Percentiles rank a stretch among this genome's conserved stretches.
Evolutionary conservation across 2,329 filamentous ascomycete species (phyloP).

Genomic region (Macroventuria anomochaeta): DNA sequence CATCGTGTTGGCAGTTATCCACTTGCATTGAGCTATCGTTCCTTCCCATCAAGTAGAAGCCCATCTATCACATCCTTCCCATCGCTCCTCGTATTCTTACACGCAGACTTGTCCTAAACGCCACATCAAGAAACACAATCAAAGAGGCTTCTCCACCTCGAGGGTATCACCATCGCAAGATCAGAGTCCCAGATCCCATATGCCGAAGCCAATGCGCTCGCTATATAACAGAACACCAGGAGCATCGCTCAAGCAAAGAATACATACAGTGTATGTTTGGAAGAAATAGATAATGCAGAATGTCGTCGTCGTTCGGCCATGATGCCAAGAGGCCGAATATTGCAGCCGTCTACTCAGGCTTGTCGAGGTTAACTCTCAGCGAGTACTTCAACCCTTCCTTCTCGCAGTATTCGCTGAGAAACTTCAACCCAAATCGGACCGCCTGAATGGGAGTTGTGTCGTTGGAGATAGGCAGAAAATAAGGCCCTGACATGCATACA

Average conservation of each 20-base stretch:
- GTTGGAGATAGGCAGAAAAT: constrained; percentile 50
- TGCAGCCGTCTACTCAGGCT: constrained; percentile 26
- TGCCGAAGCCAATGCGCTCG: constrained; percentile 8
- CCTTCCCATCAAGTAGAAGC: background rate
- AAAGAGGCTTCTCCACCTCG: constrained; percentile 13
- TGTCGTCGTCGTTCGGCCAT: background rate
- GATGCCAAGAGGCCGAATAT: no score
- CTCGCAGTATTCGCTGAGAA: constrained; percentile 54
- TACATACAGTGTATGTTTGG: constrained; percentile 1
- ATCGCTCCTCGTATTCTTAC: background rate
- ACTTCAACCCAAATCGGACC: constrained; percentile 52
- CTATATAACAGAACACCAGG: constrained; percentile 6
- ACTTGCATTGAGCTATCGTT: background rate
- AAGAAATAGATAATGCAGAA: background rate
- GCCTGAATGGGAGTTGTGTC: constrained; percentile 54
- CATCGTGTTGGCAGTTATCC: no score
- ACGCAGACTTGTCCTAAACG: background rate
- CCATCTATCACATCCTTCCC: background rate
- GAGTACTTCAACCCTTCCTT: constrained; percentile 38
- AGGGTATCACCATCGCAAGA: constrained; percentile 19
- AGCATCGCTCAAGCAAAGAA: constrained; percentile 6
- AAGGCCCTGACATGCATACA: constrained; percentile 46
- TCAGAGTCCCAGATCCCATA: constrained; percentile 4
- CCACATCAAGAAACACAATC: background rate
- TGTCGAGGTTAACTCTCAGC: constrained; percentile 37